Evolutionary conservation across 495 filamentous ascomycete species (phyloP), one percentile per base, ranked within the genome.

Genomic region (Aspergillus ellipticus): DNA sequence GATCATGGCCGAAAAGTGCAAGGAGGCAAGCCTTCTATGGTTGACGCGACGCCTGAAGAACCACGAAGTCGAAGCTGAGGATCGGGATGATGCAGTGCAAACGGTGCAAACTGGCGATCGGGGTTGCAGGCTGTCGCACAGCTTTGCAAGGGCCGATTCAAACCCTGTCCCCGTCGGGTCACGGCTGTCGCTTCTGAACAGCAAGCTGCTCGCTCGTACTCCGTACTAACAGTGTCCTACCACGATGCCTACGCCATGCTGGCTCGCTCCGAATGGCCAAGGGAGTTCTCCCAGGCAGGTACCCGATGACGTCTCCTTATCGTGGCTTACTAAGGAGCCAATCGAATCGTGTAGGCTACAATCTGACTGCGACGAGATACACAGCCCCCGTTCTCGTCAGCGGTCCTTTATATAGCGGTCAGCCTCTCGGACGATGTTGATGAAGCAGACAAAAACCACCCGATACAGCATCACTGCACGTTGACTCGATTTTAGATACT

Each of bases 61-160:
- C 10, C 10, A 39, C n/a, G 2, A 39, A 39, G 35, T 39, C 13
- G 35, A 39, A 39, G 35, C 35, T 15, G 35, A 13, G 5, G 20
- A 16, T 53, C 11, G 24, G 41, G 39, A 29, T 8, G 15, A 57
- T 59, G 59, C 57, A 47, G 21, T 54, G 45, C 51, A 59, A 58
- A 58, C 42, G 4, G n/a, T 39, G 49, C 55, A 53, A 59, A 59
- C 26, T 24, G 5, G 19, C 20, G 22, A 26, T 9, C 7, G 22
- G 21, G 24, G 28, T 13, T 16, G 19, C 13, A 24, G 17, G 28
- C 16, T 10, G 22, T 2, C 11, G 20, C 16, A 11, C 20, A 17
- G 6, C n/a, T 29, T 13, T 17, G 21, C 45, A 4, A 13, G 2
- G 1, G 13, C 35, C 35, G 5, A 39, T 33, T 9, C 31, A 33